A percentile compares a stretch with the other conserved stretches of the same genome.
Evolutionary conservation across 2,329 filamentous ascomycete genomes (phyloP).

Genomic region (Didymosphaeria variabile): DNA sequence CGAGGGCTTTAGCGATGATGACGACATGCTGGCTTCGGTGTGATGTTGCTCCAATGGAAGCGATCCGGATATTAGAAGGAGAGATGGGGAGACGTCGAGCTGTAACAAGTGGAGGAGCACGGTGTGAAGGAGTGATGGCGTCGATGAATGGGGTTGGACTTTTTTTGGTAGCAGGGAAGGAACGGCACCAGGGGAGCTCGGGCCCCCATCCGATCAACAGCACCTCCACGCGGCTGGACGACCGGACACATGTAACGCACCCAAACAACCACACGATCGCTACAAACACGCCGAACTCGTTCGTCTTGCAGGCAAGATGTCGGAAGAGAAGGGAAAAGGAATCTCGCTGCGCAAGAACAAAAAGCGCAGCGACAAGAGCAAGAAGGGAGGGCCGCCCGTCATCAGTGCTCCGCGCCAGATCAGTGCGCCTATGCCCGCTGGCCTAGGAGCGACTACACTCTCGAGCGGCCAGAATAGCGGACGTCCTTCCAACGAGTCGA

Average conservation of each 20-base stretch:
- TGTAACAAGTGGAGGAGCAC: slow-evolving; percentile 9
- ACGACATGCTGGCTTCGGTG: slow-evolving; percentile 37
- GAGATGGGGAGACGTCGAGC: slow-evolving; percentile 3
- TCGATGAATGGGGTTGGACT: slow-evolving; percentile 31
- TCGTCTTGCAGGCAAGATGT: slow-evolving; percentile 50
- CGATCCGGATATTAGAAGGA: slow-evolving; percentile 2
- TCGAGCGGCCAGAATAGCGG: slow-evolving; percentile 42
- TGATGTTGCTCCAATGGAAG: background rate
- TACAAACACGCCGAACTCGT: background rate
- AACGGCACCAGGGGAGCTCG: slow-evolving; percentile 33
- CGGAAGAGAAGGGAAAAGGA: slow-evolving; percentile 60
- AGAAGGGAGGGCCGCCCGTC: slow-evolving; percentile 58
- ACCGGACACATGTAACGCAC: slow-evolving; percentile 1
- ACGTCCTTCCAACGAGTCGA: slow-evolving; percentile 49
- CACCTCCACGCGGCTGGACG: background rate
- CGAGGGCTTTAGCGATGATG: slow-evolving; percentile 62
- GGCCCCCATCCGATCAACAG: slow-evolving; percentile 22
- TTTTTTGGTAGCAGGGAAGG: slow-evolving; percentile 37
- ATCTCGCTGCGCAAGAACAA: slow-evolving; percentile 73
- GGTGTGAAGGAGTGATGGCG: slow-evolving; percentile 19
- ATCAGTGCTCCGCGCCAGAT: slow-evolving; percentile 67
- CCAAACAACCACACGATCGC: slow-evolving; percentile 9
- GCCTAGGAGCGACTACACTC: slow-evolving; percentile 36
- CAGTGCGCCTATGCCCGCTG: slow-evolving; percentile 50
- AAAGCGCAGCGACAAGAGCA: slow-evolving; percentile 64